Evolutionary conservation across 1,284 basidiomycete genomes (phyloP), one percentile per base, ranked within the genome.

Genomic region (Rhodofomes roseus): DNA sequence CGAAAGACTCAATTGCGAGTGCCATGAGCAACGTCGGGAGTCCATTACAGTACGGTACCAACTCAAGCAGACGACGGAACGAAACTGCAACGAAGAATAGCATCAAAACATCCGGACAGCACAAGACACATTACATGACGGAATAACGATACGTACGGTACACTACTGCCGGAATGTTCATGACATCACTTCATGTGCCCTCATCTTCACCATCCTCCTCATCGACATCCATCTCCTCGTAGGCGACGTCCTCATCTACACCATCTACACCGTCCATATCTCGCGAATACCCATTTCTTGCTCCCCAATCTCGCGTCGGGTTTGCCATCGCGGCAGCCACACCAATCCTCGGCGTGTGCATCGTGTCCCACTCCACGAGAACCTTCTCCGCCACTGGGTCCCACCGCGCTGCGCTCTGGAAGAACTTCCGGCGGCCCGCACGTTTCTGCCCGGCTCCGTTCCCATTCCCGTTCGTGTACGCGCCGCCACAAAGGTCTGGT

Each of bases 371-470:
- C 41, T 36, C 46, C 36, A 63, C 57, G 11, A 64, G n/a, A 14
- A 70, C 62, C 34, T 55, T 58, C 59, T 66, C 62, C 37, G 68
- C 58, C 11, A 52, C 41, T 5, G 68, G 65, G 56, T 81, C 77
- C 79, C 79, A 81, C 36, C 69, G 71, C 8, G 76, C 74, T 5
- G 65, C 64, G 53, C 80, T 83, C 64, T 82, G 79, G 74, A 89
- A 89, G 71, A 89, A 89, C 55, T 79, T 74, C 58, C 86, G 70
- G 55, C 59, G 54, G 54, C 27, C 59, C 44, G 18, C 54, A 43
- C 16, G 57, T 41, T 37, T 57, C 62, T 46, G 54, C 57, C n/a
- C 31, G 5, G 31, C 31, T 11, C 61, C 66, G 22, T 63, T 55
- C 18, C 54, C 64, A n/a, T 62, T 56, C 12, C 59, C 66, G 51